Base-by-base conservation (phyloP, 257 asterid species). In the Solanum pennellii region DNA sequence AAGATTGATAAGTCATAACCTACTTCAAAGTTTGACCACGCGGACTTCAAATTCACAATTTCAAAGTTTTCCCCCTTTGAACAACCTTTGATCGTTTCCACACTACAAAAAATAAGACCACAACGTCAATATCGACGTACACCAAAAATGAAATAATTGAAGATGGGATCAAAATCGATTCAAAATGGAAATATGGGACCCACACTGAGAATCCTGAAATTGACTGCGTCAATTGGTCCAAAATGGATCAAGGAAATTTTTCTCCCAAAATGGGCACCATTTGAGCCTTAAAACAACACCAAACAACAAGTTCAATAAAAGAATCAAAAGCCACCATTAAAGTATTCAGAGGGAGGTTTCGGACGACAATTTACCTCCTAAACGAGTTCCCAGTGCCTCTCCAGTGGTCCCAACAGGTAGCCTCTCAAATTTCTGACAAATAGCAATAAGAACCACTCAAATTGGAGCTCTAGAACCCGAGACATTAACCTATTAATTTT, bases 321-420 rank as follows among this genome's bases (percentile, higher is more conserved):
- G n/a, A 56, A 56, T 56, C n/a, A 18, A 18, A 56, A 56, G 2
- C 11, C 65, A 56, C n/a, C 4, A 18, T 56, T 56, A 18, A 56
- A 56, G n/a, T 56, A 0, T 56, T 7, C 5, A n/a, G 0, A 56
- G 65, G 11, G 65, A 56, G 65, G 11, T 56, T 56, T 2, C 1
- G 65, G 65, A 56, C n/a, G 1, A 56, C 5, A 3, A 56, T 20
- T 18, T 56, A 56, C 65, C n/a, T 56, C 65, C 0, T 7, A 56
- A 7, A 18, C 0, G 65, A 56, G 4, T 7, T 20, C 2, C 65
- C 0, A 0, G 1, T 7, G n/a, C 11, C n/a, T 20, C n/a, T 56
- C 11, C 12, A 18, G 7, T 56, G n/a, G n/a, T 7, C 65, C 5
- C 65, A 18, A 0, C 62, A 52, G 0, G 8, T 5, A 15, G 65